Evolutionary conservation across 2,329 filamentous ascomycete species (phyloP), one percentile per base, ranked within the genome.

Genomic region (Byssoonygena ceratinophila): DNA sequence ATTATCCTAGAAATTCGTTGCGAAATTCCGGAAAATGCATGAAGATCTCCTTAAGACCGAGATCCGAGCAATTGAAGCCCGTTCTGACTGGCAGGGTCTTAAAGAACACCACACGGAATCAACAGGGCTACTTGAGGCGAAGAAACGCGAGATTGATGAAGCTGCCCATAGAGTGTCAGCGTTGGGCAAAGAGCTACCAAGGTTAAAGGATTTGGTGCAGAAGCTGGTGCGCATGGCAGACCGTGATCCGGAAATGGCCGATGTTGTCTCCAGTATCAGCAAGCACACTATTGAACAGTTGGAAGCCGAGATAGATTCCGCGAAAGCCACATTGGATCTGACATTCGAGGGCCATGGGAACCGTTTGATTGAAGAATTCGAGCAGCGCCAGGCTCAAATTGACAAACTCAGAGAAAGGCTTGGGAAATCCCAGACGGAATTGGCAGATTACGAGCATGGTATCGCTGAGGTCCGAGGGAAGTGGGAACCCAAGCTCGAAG

Each of bases 401-500:
- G 75, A 81, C 44, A 77, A 74, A 52, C 70, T 87, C n/a, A 75
- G 75, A 55, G 69, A 69, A 14, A 82, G 83, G 63, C 71, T 85
- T 20, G 74, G 77, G 6, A 71, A 74, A 2, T 73, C 79, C 39
- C 74, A 77, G 27, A 65, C 65, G 4, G 75, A 77, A 50, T 72
- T 92, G 8, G 75, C 75, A 1, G 69, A 74, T 2, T 68, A 84
- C 14, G 73, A 74, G 14, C 63, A 65, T 11, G 74, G 78, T 44
- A 91, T 95, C 56, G 68, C 72, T 0, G 75, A 81, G 34, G 70
- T 94, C 52, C 83, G 84, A 60, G 73, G 73, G 14, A 74, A 79
- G 57, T 98, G 89, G 87, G 92, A 97, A 68, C 89, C 89, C 0
- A 72, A 78, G 60, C 76, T 98, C 1, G 90, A 97, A 59, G 75